These are phyloP conservation scores for Prunus davidiana DNA, from an alignment of 306 rosid genomes.

Conservation along the genomic window DNA sequence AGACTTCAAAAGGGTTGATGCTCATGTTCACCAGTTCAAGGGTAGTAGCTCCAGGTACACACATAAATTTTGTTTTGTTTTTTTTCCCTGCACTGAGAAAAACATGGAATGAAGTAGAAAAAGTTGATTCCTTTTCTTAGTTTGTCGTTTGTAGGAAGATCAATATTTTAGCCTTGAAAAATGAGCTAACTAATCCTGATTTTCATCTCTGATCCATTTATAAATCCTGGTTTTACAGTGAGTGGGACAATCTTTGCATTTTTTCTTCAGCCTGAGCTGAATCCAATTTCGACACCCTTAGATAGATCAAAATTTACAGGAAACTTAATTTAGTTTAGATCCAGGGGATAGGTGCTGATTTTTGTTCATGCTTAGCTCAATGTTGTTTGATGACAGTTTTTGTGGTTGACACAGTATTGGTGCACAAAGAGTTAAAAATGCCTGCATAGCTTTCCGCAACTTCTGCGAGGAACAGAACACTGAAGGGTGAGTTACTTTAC, in stretches of 20 bases:
- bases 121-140: too few species aligned
- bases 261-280: not conserved
- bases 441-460: slow-evolving; percentile 78
- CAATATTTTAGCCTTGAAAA: not conserved
- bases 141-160: not conserved
- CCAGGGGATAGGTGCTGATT: not conserved
- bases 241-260: not conserved
- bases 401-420: slow-evolving; percentile 68
- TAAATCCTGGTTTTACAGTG: not conserved
- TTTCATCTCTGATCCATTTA: not conserved
- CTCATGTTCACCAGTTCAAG: slow-evolving; percentile 94
- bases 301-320: not conserved
- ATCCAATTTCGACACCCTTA: not conserved
- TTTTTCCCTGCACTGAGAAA: not conserved
- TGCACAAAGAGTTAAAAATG: slow-evolving; percentile 83
- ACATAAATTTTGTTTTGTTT: not conserved
- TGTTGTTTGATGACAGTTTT: slow-evolving; percentile 15
- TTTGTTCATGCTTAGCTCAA: not conserved
- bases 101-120: not conserved
- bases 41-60: slow-evolving; percentile 96
- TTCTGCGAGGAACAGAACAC: slow-evolving; percentile 77
- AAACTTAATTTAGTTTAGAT: slow-evolving; percentile 1
- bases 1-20: slow-evolving; percentile 88
- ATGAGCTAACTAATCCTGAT: not conserved
- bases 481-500: slow-evolving; percentile 68